Conservation (phyloP, 345 rosid genomes). For the Syzygium jambos region DNA sequence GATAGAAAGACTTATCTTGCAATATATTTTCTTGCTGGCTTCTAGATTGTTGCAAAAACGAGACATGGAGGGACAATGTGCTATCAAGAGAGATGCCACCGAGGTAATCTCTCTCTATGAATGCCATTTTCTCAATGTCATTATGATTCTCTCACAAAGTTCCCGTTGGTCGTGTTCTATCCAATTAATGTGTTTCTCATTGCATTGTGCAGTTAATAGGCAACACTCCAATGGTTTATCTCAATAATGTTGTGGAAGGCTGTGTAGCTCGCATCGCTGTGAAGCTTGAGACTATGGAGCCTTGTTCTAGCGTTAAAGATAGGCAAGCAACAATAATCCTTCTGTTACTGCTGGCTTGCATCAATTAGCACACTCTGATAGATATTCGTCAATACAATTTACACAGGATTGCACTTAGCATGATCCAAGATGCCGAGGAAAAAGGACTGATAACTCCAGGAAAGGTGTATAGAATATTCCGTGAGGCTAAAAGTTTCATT, state of each 20-base stretch:
- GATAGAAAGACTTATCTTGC: background rate
- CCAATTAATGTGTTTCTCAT: slow-evolving; percentile 1
- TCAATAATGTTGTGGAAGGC: slow-evolving; percentile 63
- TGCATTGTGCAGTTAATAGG: slow-evolving; percentile 50
- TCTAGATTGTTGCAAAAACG: background rate
- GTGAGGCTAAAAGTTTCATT: background rate
- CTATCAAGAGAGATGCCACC: slow-evolving; percentile 47
- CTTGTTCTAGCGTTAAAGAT: slow-evolving; percentile 76
- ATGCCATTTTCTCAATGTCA: background rate
- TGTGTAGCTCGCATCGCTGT: slow-evolving; percentile 76
- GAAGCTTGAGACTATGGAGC: slow-evolving; percentile 77
- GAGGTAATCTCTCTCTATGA: slow-evolving; percentile 22
- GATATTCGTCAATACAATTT: background rate
- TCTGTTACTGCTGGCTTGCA: background rate
- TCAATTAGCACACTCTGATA: background rate
- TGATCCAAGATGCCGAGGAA: slow-evolving; percentile 83
- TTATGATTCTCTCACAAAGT: background rate
- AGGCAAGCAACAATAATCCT: slow-evolving; percentile 26
- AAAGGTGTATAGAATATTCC: slow-evolving; percentile 24
- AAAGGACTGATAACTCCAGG: slow-evolving; percentile 78
- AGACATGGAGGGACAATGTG: slow-evolving; percentile 20
- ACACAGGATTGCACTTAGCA: slow-evolving; percentile 73
- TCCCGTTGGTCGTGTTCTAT: background rate
- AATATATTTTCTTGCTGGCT: background rate
- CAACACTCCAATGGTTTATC: slow-evolving; percentile 74